phyloP scores from a whole-genome alignment of 148 eudicot genomes.

The Cornus kousa region DNA sequence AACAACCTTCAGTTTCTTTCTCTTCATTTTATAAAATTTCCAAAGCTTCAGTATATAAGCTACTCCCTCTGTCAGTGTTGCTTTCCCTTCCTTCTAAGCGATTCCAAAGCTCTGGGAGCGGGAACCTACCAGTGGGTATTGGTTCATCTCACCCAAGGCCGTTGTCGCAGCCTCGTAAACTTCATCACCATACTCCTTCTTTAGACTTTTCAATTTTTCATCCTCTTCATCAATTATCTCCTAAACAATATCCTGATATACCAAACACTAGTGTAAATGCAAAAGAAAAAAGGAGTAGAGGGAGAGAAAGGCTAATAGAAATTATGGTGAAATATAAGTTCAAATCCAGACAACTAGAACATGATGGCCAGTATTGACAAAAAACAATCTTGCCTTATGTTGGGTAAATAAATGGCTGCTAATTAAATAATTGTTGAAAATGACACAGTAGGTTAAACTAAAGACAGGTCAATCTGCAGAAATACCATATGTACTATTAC shows the following conservation, averaged over 20 bases:
- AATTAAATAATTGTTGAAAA: too few relatives aligned
- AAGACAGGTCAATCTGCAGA: too few relatives aligned
- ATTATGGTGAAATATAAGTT: too few relatives aligned
- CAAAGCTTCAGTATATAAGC: slow-evolving; percentile 22
- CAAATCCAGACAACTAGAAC: not conserved
- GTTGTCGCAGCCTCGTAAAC: slow-evolving; percentile 29
- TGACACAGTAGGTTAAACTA: too few relatives aligned
- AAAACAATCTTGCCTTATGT: too few relatives aligned
- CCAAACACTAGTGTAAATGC: not conserved
- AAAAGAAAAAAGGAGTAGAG: not conserved
- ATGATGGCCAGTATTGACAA: too few relatives aligned
- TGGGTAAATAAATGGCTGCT: too few relatives aligned
- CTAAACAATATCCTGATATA: slow-evolving; percentile 11
- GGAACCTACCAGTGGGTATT: slow-evolving; percentile 43
- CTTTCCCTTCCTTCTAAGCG: slow-evolving; percentile 27
- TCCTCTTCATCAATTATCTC: slow-evolving; percentile 44
- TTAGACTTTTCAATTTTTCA: slow-evolving; percentile 26
- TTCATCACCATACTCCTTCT: slow-evolving; percentile 29
- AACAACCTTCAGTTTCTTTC: slow-evolving; percentile 4
- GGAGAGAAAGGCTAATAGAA: not conserved
- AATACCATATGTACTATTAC: too few relatives aligned
- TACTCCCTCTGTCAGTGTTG: slow-evolving; percentile 30
- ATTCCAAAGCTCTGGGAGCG: slow-evolving; percentile 38
- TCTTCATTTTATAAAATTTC: slow-evolving; percentile 16
- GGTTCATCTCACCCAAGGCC: slow-evolving; percentile 37